Conservation (phyloP, 192 early-diverging fungal genomes). For the Chytriomyces sp. region DNA sequence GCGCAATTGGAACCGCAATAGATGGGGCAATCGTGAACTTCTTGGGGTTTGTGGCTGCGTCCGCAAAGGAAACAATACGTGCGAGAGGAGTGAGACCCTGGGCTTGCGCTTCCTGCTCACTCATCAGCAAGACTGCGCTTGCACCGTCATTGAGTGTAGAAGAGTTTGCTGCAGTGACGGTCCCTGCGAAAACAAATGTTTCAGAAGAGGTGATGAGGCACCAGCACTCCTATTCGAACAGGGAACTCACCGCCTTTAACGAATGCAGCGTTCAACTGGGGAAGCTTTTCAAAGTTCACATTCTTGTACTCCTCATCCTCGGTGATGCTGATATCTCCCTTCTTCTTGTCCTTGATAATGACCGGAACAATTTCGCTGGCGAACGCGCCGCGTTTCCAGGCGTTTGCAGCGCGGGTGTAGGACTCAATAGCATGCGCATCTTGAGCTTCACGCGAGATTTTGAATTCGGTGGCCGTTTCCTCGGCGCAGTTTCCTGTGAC, state of each 20-base stretch:
- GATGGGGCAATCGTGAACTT: constrained; percentile 96
- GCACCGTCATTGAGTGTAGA: constrained; percentile 97
- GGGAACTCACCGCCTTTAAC: constrained; percentile 73
- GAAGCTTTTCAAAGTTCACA: constrained; percentile 90
- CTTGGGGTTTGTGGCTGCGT: constrained; percentile 87
- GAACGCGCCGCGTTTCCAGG: constrained; percentile 83
- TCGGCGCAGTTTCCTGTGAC: constrained; percentile 60
- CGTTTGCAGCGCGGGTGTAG: constrained; percentile 87
- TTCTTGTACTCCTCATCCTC: constrained; percentile 96
- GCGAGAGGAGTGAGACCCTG: constrained; percentile 87
- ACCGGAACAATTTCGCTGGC: constrained; percentile 85
- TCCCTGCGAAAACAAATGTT: constrained; percentile 48
- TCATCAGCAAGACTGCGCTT: constrained; percentile 86
- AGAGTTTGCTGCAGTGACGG: constrained; percentile 95
- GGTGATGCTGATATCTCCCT: constrained; percentile 76
- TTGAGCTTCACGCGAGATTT: constrained; percentile 86
- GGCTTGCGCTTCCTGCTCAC: constrained; percentile 72
- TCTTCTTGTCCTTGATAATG: constrained; percentile 71
- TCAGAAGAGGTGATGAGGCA: background rate
- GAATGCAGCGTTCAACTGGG: constrained; percentile 75
- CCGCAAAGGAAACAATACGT: constrained; percentile 83
- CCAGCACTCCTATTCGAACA: background rate
- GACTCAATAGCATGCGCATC: constrained; percentile 87
- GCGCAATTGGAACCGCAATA: constrained; percentile 88
- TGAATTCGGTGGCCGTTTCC: constrained; percentile 85